Base-by-base conservation (phyloP, 2,329 filamentous ascomycete genomes). In the Fusarium piperis region DNA sequence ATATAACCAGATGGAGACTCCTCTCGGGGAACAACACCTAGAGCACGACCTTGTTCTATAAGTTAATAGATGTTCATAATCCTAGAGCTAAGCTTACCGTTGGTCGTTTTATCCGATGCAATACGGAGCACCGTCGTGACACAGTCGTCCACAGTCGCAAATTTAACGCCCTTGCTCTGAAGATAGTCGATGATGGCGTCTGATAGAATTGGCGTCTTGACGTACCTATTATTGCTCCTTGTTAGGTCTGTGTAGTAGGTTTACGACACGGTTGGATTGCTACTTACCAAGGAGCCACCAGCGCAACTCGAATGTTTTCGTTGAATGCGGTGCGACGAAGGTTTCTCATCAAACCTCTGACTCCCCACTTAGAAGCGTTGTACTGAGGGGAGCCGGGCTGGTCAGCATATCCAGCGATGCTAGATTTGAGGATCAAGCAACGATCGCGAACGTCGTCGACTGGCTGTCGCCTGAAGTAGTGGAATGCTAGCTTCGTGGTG, bases 311-410 rank as follows among this genome's bases (percentile, higher is more conserved):
- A n/a, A 67, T 58, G 7, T 52, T 44, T 13, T 64, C 61, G 36
- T 35, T 44, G 60, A 56, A 67, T 2, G 65, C 56, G 1, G 56
- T 64, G 10, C 65, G 48, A 1, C 65, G 65, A 7, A 67, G 56
- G 33, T 67, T 67, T 39, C 65, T 32, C 20, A 67, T 56, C 16
- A 67, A 36, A 6, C 65, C 65, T 7, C 65, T 56, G 2, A 51
- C 46, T 9, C 65, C 65, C 65, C 65, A 67, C 20, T 67, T 67
- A 0, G 65, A 67, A 4, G 60, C 15, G 28, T 64, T 67, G 12
- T 67, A 67, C 28, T 67, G 65, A 6, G 65, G 65, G 1, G 61
- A 64, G 20, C 65, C 65, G 6, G 65, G 65, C 30, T 67, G 65
- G 32, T 67, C 65, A 3, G 61, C 65, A 13, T 67, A 67, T 13